phyloP scores from a whole-genome alignment of 371 early-diverging fungal species.

The Lichtheimia corymbifera region DNA sequence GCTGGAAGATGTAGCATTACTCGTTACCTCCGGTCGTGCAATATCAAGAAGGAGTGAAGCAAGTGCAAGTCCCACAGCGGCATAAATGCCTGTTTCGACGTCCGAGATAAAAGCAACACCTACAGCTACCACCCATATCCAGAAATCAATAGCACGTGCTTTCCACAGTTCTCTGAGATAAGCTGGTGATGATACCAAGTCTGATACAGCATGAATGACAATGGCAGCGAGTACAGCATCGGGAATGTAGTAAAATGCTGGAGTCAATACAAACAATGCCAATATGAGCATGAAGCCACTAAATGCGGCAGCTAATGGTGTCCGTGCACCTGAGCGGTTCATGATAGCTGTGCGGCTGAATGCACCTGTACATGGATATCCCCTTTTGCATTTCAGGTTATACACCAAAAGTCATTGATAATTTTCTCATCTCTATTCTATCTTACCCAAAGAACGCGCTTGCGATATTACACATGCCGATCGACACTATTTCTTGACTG shows the following conservation, averaged over 20 bases:
- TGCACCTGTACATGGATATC: slow-evolving; percentile 47
- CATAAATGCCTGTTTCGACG: slow-evolving; percentile 72
- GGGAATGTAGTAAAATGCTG: slow-evolving; percentile 85
- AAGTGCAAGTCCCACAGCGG: slow-evolving; percentile 64
- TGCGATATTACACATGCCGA: slow-evolving; percentile 78
- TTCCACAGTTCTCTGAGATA: slow-evolving; percentile 33
- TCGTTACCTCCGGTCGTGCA: slow-evolving; percentile 66
- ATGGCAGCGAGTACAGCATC: slow-evolving; percentile 76
- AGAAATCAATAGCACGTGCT: slow-evolving; percentile 54
- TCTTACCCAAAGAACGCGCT: slow-evolving; percentile 76
- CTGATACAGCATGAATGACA: slow-evolving; percentile 73
- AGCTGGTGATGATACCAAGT: slow-evolving; percentile 47
- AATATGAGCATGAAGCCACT: slow-evolving; percentile 78
- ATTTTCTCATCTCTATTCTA: neutral
- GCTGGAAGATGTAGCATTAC: neutral
- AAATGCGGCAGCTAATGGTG: slow-evolving; percentile 80
- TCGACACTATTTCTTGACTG: slow-evolving; percentile 83
- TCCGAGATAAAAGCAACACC: slow-evolving; percentile 67
- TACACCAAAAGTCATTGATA: neutral
- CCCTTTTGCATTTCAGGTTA: slow-evolving; percentile 11
- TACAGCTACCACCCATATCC: slow-evolving; percentile 51
- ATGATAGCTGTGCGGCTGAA: slow-evolving; percentile 72
- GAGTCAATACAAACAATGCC: slow-evolving; percentile 76
- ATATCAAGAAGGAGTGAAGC: slow-evolving; percentile 64
- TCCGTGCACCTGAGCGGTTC: slow-evolving; percentile 73